Evolutionary conservation across 1,284 basidiomycete species (phyloP), one percentile per base, ranked within the genome.

Genomic region (Trametes hirsuta): DNA sequence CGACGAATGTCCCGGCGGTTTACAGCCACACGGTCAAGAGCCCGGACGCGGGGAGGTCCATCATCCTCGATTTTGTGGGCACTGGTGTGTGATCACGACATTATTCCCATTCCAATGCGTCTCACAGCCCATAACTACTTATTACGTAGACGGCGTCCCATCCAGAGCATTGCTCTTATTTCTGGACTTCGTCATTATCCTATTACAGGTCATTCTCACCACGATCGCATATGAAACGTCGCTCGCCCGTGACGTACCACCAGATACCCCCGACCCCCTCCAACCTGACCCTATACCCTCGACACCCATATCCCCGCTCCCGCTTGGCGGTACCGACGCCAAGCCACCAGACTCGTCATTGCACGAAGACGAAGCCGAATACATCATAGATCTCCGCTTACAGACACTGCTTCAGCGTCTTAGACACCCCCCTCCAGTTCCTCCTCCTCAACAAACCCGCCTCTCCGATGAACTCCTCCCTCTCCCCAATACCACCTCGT

Each of bases 51-150:
- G 83, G 83, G 24, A 78, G 85, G 66, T 76, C 81, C 9, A 74
- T 91, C 67, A 74, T 92, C 40, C 83, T 92, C 59, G 90, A 92
- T 71, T 92, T 92, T 67, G 81, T 92, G 61, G 90, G 90, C 58
- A 79, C 86, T 78, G 83, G 90, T 91, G 69, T 55, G 86, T 80
- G 8, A n/a, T 9, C 11, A 14, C 2, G 25, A 9, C 34, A 12
- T 15, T 40, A 12, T 30, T 25, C 14, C 9, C 6, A 15, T 24
- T 9, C 37, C 37, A 30, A 4, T n/a, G 4, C 18, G 3, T 24
- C 18, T 34, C 15, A 30, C 34, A 21, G 9, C 15, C 30, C 30
- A 30, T 30, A 8, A 9, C 14, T 14, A 12, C 36, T 11, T 15
- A 15, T 21, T 15, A 89, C 79, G 42, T 80, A 84, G 67, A 72